Evolutionary conservation across 257 asterid genomes (phyloP), one percentile per base, ranked within the genome.

Genomic region (Solanum pennellii): DNA sequence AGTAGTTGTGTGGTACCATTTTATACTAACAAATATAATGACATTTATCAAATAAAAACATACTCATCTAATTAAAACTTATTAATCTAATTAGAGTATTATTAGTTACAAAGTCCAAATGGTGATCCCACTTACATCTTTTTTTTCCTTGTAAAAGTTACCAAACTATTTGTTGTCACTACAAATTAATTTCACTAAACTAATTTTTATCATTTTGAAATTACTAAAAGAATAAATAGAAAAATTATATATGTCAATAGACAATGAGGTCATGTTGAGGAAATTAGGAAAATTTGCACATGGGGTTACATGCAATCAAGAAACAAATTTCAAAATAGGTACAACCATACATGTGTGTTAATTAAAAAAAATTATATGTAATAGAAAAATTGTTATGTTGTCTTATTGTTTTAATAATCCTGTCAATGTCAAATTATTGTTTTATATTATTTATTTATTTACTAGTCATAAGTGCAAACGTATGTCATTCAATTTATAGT

Each of bases 1-100:
- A 90, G 92, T 88, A 59, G 90, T 87, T 83, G 88, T 77, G 88
- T n/a, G 88, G 87, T 37, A 75, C 37, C 35, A 84, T 85, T 86
- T 85, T 86, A 31, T 89, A 86, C 90, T 45, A 82, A 83, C 69
- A 52, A 89, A 88, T 88, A 76, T 39, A 68, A 83, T 90, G 73
- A 88, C 90, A 77, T 89, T 86, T 85, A 72, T 35, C 62, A 86
- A 21, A 69, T 85, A 83, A 75, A 20, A 77, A 4, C 37, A 62
- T 20, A 68, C 27, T 37, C 25, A 31, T 60, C 47, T 68, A 68
- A 68, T 21, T 39, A 83, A 59, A 62, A 60, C 69, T 29, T 83
- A 31, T 47, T 35, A 73, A 73, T 21, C 83, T n/a, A 86, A 6
- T 72, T 69, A 62, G 7, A 10, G 47, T 44, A 18, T 45, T 39